Base-by-base conservation (phyloP, 305 asterid species). In the Fraxinus platypoda region DNA sequence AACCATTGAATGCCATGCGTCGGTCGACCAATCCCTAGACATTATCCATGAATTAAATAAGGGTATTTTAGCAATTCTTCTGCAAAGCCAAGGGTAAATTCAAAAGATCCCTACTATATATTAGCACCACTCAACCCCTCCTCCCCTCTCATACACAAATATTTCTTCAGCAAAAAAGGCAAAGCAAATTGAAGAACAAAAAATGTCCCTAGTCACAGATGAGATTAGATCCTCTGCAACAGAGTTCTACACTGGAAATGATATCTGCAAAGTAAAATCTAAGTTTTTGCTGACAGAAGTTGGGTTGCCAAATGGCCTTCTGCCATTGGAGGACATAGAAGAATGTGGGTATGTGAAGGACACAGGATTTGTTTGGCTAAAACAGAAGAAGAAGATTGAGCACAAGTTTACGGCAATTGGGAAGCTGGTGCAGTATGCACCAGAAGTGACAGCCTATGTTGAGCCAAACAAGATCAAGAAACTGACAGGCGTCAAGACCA, bases 291-390 rank as follows among this genome's bases (percentile, higher is more conserved):
- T 95, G 17, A 88, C 88, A 3, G 97, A 92, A 52, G 84, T 94
- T 84, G 84, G 86, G 6, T 78, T 95, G 1, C 99, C 99, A 0
- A 94, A 91, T 78, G 99, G 99, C 0, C 97, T 95, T 3, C 95
- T 95, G n/a, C 99, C 99, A 0, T 35, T 95, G 68, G 78, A 88
- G 81, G 97, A 94, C 91, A 93, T 94, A 49, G 86, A 70, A 43
- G 99, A 95, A 49, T 90, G 93, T 78, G 99, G 99, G 0, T 89
- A 95, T 82, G 89, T 92, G 1, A 90, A 92, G 78, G 94, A 91
- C 1, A 94, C 99, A 0, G 99, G 99, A 0, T 95, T 95, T 33
- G 98, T 94, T 8, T 95, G 99, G 99, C 93, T 95, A 7, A 89
- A 37, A 1, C 97, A 91, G 86, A 91, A 89, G 83, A 77, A 89